Conservation (phyloP, 768 basidiomycete genomes). For the Tricholoma sp. region DNA sequence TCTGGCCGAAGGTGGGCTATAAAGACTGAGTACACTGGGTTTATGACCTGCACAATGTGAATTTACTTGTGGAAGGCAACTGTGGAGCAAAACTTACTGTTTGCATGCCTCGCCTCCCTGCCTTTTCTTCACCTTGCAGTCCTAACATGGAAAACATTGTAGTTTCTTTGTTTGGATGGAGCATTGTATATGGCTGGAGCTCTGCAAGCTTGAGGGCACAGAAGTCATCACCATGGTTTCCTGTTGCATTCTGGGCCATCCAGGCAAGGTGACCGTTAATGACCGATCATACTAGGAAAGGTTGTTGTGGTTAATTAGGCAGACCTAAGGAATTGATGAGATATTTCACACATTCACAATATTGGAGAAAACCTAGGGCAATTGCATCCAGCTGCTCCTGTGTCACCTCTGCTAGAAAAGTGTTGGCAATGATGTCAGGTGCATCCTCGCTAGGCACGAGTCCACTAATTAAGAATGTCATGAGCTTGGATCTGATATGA, state of each 20-base stretch:
- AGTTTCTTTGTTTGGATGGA: too few species aligned
- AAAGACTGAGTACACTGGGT: too few species aligned
- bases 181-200: too few species aligned
- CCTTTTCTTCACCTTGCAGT: too few species aligned
- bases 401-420: conserved; percentile 22
- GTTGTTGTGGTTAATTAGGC: not conserved
- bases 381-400: conserved; percentile 19
- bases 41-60: too few species aligned
- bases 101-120: too few species aligned
- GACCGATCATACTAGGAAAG: conserved; percentile 11
- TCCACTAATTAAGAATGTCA: conserved; percentile 8
- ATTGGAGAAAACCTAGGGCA: conserved; percentile 20
- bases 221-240: conserved; percentile 28
- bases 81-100: too few species aligned
- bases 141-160: too few species aligned
- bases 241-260: conserved; percentile 21
- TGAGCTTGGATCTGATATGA: not conserved
- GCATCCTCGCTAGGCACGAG: conserved; percentile 23
- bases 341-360: conserved; percentile 22
- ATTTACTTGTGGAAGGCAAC: too few species aligned
- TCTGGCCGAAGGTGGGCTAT: too few species aligned
- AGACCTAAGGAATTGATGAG: not conserved
- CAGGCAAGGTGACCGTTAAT: conserved; percentile 25
- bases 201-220: conserved; percentile 20
- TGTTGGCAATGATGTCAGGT: conserved; percentile 26